phyloP scores from a whole-genome alignment of 805 yeast species.

The Scheffersomyces coipomensis region DNA sequence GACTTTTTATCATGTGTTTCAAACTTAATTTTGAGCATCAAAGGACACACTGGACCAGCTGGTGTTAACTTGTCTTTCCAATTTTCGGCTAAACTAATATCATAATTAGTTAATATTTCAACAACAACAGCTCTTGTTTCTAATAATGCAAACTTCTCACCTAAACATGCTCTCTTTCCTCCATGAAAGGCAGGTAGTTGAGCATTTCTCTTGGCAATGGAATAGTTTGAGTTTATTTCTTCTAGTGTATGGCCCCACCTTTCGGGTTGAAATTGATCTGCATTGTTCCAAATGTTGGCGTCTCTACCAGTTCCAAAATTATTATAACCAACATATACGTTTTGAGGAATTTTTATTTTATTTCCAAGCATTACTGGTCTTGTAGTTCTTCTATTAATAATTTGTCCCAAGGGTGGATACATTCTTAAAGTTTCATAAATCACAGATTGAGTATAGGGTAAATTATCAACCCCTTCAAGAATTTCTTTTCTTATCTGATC shows the following conservation, averaged over 20 bases:
- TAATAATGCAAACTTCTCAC: constrained; percentile 54
- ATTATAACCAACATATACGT: constrained; percentile 54
- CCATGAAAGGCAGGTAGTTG: constrained; percentile 58
- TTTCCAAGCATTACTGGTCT: constrained; percentile 36
- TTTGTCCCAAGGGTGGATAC: constrained; percentile 57
- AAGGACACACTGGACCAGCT: constrained; percentile 58
- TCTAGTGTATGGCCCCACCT: constrained; percentile 50
- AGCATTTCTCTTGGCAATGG: constrained; percentile 42
- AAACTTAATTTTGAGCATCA: constrained; percentile 22
- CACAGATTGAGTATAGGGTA: constrained; percentile 30
- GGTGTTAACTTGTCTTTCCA: constrained; percentile 55
- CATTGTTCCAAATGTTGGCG: constrained; percentile 41
- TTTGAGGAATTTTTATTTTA: constrained; percentile 45
- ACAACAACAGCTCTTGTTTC: constrained; percentile 42
- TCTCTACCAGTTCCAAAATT: constrained; percentile 52
- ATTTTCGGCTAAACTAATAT: constrained; percentile 32
- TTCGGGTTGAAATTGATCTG: constrained; percentile 44
- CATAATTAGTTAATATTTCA: constrained; percentile 34
- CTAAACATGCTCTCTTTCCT: constrained; percentile 57
- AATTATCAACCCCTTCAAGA: neutral
- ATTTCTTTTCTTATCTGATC: constrained; percentile 19
- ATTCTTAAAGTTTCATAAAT: constrained; percentile 48
- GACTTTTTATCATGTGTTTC: too few species aligned
- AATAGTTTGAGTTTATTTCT: constrained; percentile 39
- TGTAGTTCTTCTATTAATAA: constrained; percentile 50